Evolutionary conservation across 1,139 yeast genomes (phyloP).

Genomic region (Waltiozyma sp.): DNA sequence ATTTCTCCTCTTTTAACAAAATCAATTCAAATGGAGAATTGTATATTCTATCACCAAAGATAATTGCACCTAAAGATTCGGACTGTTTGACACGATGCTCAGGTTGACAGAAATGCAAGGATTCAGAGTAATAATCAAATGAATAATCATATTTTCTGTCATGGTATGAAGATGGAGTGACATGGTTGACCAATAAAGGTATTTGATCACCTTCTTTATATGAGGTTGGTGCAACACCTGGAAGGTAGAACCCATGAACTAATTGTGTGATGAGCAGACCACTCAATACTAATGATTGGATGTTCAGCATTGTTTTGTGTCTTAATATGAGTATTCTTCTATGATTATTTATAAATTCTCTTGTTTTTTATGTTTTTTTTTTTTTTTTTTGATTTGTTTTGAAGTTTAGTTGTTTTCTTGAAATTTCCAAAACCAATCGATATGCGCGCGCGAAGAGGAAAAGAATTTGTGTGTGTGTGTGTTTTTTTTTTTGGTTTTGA

Average conservation of each 20-base stretch:
- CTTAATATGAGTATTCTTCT: no score
- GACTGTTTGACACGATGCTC: constrained; percentile 52
- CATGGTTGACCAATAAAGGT: constrained; percentile 76
- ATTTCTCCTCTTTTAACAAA: constrained; percentile 63
- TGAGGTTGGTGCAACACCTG: constrained; percentile 92
- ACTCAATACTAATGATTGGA: neutral
- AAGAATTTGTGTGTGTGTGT: no score
- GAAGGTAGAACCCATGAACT: constrained; percentile 63
- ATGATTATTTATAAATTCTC: neutral
- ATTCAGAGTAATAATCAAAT: constrained; percentile 77
- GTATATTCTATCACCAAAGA: constrained; percentile 92
- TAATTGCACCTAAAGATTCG: constrained; percentile 84
- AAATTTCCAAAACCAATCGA: no score
- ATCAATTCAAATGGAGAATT: constrained; percentile 78
- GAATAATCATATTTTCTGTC: constrained; percentile 48
- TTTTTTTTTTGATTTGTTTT: no score
- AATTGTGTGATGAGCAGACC: neutral
- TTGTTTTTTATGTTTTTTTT: neutral
- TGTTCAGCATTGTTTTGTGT: neutral
- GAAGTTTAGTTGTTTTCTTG: no score
- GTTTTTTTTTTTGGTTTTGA: no score
- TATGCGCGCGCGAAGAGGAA: no score
- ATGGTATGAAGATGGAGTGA: constrained; percentile 60
- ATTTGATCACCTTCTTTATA: constrained; percentile 62
- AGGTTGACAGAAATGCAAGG: constrained; percentile 79